Evolutionary conservation across 768 basidiomycete species (phyloP), one percentile per base, ranked within the genome.

Genomic region (Rhizopogon vesiculosus): DNA sequence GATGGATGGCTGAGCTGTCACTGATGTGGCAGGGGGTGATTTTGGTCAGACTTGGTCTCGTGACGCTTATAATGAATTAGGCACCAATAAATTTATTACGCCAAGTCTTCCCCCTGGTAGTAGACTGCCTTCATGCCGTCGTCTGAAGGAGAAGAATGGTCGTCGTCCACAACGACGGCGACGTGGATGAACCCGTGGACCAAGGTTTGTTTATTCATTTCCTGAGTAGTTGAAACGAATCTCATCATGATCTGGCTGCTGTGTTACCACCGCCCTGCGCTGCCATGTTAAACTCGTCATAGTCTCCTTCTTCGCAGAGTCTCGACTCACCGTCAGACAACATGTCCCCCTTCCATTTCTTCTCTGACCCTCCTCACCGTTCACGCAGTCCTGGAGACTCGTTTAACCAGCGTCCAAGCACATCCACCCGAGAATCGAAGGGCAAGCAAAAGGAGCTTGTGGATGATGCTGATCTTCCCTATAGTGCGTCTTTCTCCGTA

Each of bases 321-420:
- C 35, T 38, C 15, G 19, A 49, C 9, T 38, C 48, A 10, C 35
- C 35, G 9, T 4, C 35, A 15, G 5, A 13, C 22, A 22, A 35
- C 19, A 49, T 49, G 48, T 38, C 35, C 13, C 48, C 48, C 35
- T 8, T 49, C 19, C 48, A 49, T 49, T 49, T 49, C 48, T 49
- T 49, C 48, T 25, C 19, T 16, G 48, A 49, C 16, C 39, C 46
- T 19, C 46, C 19, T 15, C 46, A 31, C 28, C 28, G 28, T 10
- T 25, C 25, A 25, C 25, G 25, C 25, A 25, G 25, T 25, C 25
- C 25, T 4, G 45, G 45, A 2, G 46, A 48, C 8, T 41, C 40
- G 7, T 41, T 41, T 7, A 41, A 16, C 6, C 13, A 31, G 8
- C 46, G 48, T 16, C 5, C 19, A 12, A 49, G 48, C 16, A 12